phyloP scores from a whole-genome alignment of 805 yeast species.

The Yamadazyma takamatsuzukensis region DNA sequence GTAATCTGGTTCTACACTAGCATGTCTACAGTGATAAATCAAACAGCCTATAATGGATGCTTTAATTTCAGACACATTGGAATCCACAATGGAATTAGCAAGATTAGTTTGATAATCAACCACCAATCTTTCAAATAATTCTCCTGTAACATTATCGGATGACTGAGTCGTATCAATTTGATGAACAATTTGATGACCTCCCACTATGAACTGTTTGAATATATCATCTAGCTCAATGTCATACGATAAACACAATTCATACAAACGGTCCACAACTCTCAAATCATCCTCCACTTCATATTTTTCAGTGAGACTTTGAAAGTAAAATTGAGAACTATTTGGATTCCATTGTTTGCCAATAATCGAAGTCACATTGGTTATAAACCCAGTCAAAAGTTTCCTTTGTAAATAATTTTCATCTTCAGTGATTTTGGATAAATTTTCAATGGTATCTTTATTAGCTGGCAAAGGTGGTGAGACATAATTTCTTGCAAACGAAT shows the following conservation, averaged over 20 bases:
- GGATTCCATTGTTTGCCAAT: slow-evolving; percentile 15
- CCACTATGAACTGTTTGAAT: slow-evolving; percentile 33
- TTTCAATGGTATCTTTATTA: slow-evolving; percentile 38
- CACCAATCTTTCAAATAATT: slow-evolving; percentile 38
- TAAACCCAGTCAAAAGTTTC: slow-evolving; percentile 57
- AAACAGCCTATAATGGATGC: slow-evolving; percentile 25
- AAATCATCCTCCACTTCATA: slow-evolving; percentile 5
- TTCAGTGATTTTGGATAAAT: slow-evolving; percentile 35
- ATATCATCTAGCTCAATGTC: slow-evolving; percentile 56
- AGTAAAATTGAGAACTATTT: slow-evolving; percentile 6
- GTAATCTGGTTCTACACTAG: not conserved
- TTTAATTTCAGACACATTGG: slow-evolving; percentile 22
- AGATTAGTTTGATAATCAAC: slow-evolving; percentile 38
- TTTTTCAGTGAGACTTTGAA: slow-evolving; percentile 17
- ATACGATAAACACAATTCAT: slow-evolving; percentile 52
- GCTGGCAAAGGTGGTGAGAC: slow-evolving; percentile 35
- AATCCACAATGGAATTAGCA: slow-evolving; percentile 20
- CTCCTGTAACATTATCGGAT: slow-evolving; percentile 27
- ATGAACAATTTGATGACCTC: slow-evolving; percentile 41
- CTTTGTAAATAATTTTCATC: slow-evolving; percentile 65
- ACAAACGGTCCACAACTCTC: slow-evolving; percentile 20
- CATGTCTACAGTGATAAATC: slow-evolving; percentile 7
- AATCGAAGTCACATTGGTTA: slow-evolving; percentile 50
- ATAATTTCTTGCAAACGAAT: slow-evolving; percentile 54
- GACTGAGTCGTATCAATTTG: slow-evolving; percentile 17